phyloP scores from a whole-genome alignment of 441 rosid genomes.

The Omphalea diandra region DNA sequence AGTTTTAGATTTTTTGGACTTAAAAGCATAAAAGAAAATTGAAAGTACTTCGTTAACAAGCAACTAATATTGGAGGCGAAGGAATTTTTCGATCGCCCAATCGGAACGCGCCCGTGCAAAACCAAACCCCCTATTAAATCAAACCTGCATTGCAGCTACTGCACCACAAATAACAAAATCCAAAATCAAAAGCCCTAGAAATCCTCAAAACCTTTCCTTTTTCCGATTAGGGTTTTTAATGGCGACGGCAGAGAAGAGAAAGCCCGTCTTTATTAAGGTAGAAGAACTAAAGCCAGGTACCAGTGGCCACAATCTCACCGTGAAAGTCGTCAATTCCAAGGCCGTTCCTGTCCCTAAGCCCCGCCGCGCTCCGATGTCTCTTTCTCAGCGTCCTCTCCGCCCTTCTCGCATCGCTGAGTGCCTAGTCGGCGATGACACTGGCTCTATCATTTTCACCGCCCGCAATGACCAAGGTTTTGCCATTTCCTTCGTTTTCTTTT shows the following conservation, averaged over 20 bases:
- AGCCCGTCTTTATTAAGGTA: conserved; percentile 79
- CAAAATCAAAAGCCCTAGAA: conserved; percentile 27
- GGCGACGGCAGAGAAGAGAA: conserved; percentile 52
- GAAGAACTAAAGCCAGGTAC: conserved; percentile 89
- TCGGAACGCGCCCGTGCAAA: too few species aligned
- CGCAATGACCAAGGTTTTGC: conserved; percentile 87
- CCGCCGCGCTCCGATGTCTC: conserved; percentile 40
- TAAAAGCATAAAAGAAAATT: too few species aligned
- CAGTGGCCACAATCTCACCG: conserved; percentile 75
- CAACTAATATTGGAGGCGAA: too few species aligned
- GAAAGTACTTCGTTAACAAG: too few species aligned
- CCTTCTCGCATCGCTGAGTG: conserved; percentile 80
- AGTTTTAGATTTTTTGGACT: too few species aligned
- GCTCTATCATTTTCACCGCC: conserved; percentile 82
- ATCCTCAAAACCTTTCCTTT: too few species aligned
- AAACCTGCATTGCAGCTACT: too few species aligned
- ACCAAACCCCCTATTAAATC: too few species aligned
- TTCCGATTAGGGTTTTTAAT: conserved; percentile 17
- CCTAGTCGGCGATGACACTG: conserved; percentile 88
- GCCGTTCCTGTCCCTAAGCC: conserved; percentile 53
- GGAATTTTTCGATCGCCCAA: too few species aligned
- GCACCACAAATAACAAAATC: too few species aligned
- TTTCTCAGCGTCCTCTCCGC: conserved; percentile 50
- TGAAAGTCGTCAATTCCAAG: conserved; percentile 61
- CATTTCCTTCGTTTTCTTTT: background rate